phyloP scores from a whole-genome alignment of 2,329 filamentous ascomycete species.

The Aspergillus fumigatus region DNA sequence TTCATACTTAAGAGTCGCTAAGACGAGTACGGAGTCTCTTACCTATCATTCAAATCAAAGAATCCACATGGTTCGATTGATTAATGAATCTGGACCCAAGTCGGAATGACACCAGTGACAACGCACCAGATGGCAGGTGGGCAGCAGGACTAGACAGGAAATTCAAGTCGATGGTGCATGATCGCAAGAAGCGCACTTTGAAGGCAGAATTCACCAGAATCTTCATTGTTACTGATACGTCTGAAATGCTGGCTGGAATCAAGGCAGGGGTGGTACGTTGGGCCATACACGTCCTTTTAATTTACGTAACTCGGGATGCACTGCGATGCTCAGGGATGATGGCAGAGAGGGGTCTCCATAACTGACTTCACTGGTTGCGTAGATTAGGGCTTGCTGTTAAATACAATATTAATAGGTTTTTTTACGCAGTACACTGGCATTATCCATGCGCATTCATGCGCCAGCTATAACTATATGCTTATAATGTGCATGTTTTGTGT shows the following conservation, averaged over 20 bases:
- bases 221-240: neutral
- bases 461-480: neutral
- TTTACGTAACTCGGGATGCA: constrained; percentile 40
- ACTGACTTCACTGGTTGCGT: too few species aligned
- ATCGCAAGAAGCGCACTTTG: neutral
- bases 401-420: neutral
- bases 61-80: neutral
- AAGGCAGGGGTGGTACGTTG: neutral
- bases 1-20: neutral
- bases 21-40: neutral
- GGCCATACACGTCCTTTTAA: constrained; percentile 20
- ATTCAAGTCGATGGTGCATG: neutral
- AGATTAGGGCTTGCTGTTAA: too few species aligned
- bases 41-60: neutral
- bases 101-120: neutral
- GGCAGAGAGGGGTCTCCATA: neutral
- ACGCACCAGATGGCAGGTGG: neutral
- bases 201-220: constrained; percentile 9
- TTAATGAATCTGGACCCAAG: neutral
- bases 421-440: neutral
- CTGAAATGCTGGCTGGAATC: neutral
- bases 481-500: neutral
- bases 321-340: neutral
- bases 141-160: neutral
- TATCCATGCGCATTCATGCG: neutral